Conservation (phyloP, 2,329 filamentous ascomycete genomes). For the Parafenestella ontariensis region DNA sequence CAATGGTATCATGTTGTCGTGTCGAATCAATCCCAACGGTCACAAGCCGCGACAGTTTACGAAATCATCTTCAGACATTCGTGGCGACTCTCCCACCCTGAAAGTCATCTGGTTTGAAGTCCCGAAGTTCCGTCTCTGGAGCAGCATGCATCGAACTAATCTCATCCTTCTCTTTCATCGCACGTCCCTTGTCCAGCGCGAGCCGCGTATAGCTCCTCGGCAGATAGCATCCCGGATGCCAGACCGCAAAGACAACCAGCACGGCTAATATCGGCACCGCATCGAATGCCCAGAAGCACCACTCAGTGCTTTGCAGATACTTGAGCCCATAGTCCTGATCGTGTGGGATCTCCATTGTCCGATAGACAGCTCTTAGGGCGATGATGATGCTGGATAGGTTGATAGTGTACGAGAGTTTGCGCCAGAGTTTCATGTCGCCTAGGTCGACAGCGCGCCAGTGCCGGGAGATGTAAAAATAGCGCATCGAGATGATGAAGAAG, state of each 20-base stretch:
- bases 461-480: conserved; percentile 43
- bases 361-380: conserved; percentile 60
- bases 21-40: conserved; percentile 1
- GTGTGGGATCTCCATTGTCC: conserved; percentile 61
- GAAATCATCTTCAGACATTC: conserved; percentile 6
- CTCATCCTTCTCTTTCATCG: conserved; percentile 44
- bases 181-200: conserved; percentile 37
- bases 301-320: conserved; percentile 60
- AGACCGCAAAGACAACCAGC: conserved; percentile 58
- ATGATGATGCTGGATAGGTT: conserved; percentile 41
- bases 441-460: conserved; percentile 41
- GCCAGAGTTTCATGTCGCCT: conserved; percentile 47
- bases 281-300: conserved; percentile 63
- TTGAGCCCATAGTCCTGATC: conserved; percentile 54
- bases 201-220: conserved; percentile 41
- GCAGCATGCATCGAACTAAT: conserved; percentile 23
- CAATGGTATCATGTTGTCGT: conserved; percentile 22
- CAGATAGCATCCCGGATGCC: conserved; percentile 53
- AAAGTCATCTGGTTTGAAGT: conserved; percentile 37
- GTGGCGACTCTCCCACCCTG: conserved; percentile 5
- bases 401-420: conserved; percentile 43
- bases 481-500: conserved; percentile 53
- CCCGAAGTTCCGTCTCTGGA: conserved; percentile 18
- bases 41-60: background rate
- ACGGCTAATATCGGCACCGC: conserved; percentile 58